Evolutionary conservation across 176 grass and related monocot species (phyloP).

Genomic region (Eremochloa ophiuroides): DNA sequence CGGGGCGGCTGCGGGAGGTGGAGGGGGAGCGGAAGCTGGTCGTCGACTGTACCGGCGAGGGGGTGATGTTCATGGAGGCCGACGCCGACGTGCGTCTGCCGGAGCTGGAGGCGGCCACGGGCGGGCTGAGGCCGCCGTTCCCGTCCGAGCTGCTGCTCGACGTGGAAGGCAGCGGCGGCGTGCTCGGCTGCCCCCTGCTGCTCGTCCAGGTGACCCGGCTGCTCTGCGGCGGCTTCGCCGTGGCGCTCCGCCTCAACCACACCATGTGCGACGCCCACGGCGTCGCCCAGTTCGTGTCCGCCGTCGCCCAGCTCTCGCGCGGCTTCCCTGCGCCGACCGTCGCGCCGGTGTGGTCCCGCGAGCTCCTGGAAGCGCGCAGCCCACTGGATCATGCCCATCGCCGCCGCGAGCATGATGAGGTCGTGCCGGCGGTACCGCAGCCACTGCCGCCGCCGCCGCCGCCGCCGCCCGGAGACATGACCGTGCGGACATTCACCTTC

Average conservation of each 20-base stretch:
- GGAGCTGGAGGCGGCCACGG: constrained; percentile 12
- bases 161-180: background rate
- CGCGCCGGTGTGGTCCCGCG: constrained; percentile 32
- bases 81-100: constrained; percentile 42
- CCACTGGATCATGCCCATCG: constrained; percentile 13
- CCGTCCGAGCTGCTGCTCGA: constrained; percentile 37
- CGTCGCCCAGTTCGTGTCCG: constrained; percentile 28
- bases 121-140: constrained; percentile 17
- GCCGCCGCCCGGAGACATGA: background rate
- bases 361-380: constrained; percentile 31
- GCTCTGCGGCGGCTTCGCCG: constrained; percentile 50
- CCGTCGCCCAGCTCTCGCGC: constrained; percentile 27
- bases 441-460: background rate
- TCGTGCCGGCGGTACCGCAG: too few species aligned
- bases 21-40: constrained; percentile 36
- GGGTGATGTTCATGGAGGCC: constrained; percentile 48
- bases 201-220: constrained; percentile 58
- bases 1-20: constrained; percentile 36
- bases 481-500: constrained; percentile 32
- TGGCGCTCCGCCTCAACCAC: constrained; percentile 43
- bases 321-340: constrained; percentile 1
- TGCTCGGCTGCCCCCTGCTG: constrained; percentile 29
- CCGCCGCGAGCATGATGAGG: constrained; percentile 25
- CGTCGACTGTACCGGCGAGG: constrained; percentile 50
- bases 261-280: constrained; percentile 45